A percentile compares a stretch with the other conserved stretches of the same genome.
Evolutionary conservation across 1,139 yeast genomes (phyloP).

Genomic region (Hanseniaspora sp.): DNA sequence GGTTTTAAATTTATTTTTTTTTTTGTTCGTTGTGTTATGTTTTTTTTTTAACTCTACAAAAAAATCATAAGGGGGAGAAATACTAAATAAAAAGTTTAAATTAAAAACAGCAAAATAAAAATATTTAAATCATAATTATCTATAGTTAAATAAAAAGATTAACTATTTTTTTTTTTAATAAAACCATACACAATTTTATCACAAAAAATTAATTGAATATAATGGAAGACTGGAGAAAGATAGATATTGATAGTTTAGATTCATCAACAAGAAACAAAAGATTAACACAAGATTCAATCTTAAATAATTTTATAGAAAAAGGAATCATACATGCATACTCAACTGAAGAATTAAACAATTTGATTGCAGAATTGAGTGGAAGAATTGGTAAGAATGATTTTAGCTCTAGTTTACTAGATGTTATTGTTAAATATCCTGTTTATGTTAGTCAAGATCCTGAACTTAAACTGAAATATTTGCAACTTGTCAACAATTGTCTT

Average conservation of each 20-base stretch:
- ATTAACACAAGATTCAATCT: constrained; percentile 51
- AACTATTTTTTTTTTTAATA: neutral
- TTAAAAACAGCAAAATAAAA: no score
- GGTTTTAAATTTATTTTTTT: no score
- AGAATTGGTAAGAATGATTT: constrained; percentile 3
- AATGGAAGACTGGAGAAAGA: constrained; percentile 53
- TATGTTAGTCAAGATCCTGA: constrained; percentile 53
- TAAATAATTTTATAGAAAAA: constrained; percentile 35
- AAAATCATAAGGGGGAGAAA: no score
- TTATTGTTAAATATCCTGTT: constrained; percentile 65
- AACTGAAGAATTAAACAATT: neutral
- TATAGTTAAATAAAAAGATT: no score
- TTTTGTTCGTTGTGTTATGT: no score
- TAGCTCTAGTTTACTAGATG: constrained; percentile 50
- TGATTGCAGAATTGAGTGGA: constrained; percentile 2
- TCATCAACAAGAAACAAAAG: constrained; percentile 48
- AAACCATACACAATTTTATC: neutral
- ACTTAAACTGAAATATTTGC: constrained; percentile 33
- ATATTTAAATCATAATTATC: no score
- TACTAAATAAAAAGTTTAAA: no score
- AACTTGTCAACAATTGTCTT: constrained; percentile 63
- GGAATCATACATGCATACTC: constrained; percentile 20
- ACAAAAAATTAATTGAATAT: no score
- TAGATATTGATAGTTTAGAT: constrained; percentile 84
- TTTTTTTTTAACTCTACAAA: no score